phyloP scores from a whole-genome alignment of 2,329 filamentous ascomycete genomes.

The Ophiostoma ulmi region DNA sequence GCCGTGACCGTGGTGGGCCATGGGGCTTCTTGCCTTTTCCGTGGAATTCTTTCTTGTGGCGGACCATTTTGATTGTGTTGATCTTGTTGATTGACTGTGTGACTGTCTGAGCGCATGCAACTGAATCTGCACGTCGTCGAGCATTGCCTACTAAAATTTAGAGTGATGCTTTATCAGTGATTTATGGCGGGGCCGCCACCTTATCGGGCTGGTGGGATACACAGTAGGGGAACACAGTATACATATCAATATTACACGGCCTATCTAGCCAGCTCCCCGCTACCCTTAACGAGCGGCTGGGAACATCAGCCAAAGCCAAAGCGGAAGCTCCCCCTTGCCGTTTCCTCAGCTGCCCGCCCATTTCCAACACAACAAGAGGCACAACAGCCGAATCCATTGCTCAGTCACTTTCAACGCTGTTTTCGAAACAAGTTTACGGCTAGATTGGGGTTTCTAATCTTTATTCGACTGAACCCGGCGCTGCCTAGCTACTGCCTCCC shows the following conservation, averaged over 20 bases:
- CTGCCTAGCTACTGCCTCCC: neutral
- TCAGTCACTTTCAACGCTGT: neutral
- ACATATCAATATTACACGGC: neutral
- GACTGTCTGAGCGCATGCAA: neutral
- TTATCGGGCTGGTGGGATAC: conserved; percentile 9
- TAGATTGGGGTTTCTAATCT: neutral
- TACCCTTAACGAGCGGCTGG: conserved; percentile 4
- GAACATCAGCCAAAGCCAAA: conserved; percentile 2
- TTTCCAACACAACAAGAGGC: conserved; percentile 2
- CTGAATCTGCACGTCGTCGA: neutral
- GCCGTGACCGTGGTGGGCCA: conserved; percentile 51
- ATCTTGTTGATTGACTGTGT: neutral
- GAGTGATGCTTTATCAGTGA: neutral
- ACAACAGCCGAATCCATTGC: neutral
- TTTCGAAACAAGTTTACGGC: neutral
- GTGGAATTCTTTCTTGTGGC: conserved; percentile 87
- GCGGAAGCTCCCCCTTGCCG: conserved; percentile 5
- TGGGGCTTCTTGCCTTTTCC: conserved; percentile 68
- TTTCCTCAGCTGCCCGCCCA: neutral
- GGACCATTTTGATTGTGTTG: conserved; percentile 60
- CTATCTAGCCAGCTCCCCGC: conserved; percentile 13
- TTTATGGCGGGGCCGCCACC: conserved; percentile 11
- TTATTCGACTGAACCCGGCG: neutral
- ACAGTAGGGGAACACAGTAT: neutral
- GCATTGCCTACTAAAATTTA: neutral